These are phyloP conservation scores for Omphalotus guepiniiformis DNA, from an alignment of 768 basidiomycete species.

Conservation along the genomic window DNA sequence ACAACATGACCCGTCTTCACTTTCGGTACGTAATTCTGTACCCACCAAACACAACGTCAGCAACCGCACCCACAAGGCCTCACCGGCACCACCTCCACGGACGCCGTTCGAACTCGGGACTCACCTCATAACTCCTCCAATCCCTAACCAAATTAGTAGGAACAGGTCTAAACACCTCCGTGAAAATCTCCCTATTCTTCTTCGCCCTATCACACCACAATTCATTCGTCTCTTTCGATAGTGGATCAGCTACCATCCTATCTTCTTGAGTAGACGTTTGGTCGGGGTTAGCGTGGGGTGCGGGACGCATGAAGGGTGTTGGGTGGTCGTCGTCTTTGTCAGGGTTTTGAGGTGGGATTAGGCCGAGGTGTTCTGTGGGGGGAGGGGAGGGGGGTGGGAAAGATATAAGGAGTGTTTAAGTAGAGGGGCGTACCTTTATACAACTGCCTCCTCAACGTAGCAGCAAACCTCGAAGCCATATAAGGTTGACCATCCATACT, in stretches of 20 bases:
- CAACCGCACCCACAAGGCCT: neutral
- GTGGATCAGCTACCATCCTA: constrained; percentile 69
- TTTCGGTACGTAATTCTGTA: constrained; percentile 69
- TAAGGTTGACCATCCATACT: constrained; percentile 77
- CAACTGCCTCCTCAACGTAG: constrained; percentile 76
- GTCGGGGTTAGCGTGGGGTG: constrained; percentile 66
- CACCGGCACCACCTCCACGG: neutral
- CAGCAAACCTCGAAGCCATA: constrained; percentile 74
- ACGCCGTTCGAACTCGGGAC: too few relatives aligned
- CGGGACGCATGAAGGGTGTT: constrained; percentile 73
- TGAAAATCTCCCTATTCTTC: constrained; percentile 80
- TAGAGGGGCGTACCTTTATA: constrained; percentile 57
- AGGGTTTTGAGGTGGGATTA: constrained; percentile 70
- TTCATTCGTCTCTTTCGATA: constrained; percentile 52
- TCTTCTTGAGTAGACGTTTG: constrained; percentile 60
- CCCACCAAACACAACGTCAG: neutral
- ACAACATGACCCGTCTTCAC: constrained; percentile 79
- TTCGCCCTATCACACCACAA: constrained; percentile 71
- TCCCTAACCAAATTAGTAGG: constrained; percentile 78
- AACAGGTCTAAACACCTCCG: constrained; percentile 82
- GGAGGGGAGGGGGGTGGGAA: neutral
- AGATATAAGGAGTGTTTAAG: constrained; percentile 6
- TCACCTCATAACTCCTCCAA: constrained; percentile 76
- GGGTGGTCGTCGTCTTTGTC: constrained; percentile 28
- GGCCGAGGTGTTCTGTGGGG: constrained; percentile 74